phyloP scores from a whole-genome alignment of 345 rosid species.

The Carallia brachiata region DNA sequence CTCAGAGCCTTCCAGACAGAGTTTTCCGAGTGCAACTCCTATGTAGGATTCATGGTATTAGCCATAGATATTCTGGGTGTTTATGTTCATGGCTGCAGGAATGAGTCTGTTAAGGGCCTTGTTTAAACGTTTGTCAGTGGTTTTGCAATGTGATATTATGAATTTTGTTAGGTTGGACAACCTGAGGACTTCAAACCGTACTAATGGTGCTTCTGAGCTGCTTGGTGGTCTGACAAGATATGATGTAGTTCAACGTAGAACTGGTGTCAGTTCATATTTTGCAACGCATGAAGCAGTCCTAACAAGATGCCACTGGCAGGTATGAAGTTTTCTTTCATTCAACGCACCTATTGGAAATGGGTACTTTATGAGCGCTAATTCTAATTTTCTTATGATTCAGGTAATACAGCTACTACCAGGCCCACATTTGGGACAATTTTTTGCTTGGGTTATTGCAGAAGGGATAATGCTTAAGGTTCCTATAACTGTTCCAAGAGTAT shows the following conservation, averaged over 20 bases:
- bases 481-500: slow-evolving; percentile 69
- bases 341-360: slow-evolving; percentile 13
- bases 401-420: slow-evolving; percentile 76
- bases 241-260: slow-evolving; percentile 32
- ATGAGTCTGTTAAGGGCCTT: neutral
- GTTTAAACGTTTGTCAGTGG: neutral
- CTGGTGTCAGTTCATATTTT: slow-evolving; percentile 77
- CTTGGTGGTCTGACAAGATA: slow-evolving; percentile 31
- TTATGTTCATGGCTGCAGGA: neutral
- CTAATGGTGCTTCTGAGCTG: slow-evolving; percentile 29
- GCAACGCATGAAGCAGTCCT: slow-evolving; percentile 74
- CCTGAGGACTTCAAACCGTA: slow-evolving; percentile 35
- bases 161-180: slow-evolving; percentile 56
- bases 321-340: slow-evolving; percentile 20
- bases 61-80: neutral
- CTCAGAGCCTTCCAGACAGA: neutral
- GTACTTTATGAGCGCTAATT: slow-evolving; percentile 22
- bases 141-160: slow-evolving; percentile 4
- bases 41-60: no score
- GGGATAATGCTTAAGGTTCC: slow-evolving; percentile 94
- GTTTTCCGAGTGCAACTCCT: neutral
- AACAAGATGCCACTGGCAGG: slow-evolving; percentile 89
- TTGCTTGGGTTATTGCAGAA: slow-evolving; percentile 87
- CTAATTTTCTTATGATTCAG: slow-evolving; percentile 40
- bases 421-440: slow-evolving; percentile 56